Evolutionary conservation across 306 rosid genomes (phyloP).

Genomic region (Mimosa bimucronata): DNA sequence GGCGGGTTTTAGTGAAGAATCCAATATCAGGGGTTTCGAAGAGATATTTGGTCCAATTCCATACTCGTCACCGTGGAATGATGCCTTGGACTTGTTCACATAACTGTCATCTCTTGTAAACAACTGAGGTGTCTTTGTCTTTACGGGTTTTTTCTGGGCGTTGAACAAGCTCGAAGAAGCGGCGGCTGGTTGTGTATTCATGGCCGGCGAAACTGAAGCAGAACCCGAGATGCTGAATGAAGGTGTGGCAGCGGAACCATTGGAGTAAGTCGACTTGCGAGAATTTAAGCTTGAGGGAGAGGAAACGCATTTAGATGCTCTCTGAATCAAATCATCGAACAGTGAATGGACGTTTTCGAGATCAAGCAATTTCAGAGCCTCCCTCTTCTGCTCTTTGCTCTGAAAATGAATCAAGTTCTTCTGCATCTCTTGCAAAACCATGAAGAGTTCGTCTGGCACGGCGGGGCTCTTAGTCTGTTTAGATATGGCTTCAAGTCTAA

Average conservation of each 20-base stretch:
- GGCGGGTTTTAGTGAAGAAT: constrained; percentile 61
- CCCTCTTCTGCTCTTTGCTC: constrained; percentile 68
- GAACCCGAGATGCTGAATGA: constrained; percentile 28
- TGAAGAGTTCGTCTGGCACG: constrained; percentile 78
- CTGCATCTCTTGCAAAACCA: constrained; percentile 76
- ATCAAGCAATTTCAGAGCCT: constrained; percentile 72
- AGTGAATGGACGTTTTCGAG: constrained; percentile 64
- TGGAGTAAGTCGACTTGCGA: constrained; percentile 19
- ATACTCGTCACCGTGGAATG: constrained; percentile 53
- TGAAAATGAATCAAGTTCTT: constrained; percentile 54
- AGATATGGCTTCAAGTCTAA: constrained; percentile 59
- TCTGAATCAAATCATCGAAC: constrained; percentile 78
- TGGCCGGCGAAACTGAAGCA: constrained; percentile 41
- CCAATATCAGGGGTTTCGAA: constrained; percentile 56
- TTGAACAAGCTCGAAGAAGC: constrained; percentile 41
- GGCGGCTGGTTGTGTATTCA: constrained; percentile 33
- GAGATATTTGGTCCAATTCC: constrained; percentile 55
- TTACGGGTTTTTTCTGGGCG: constrained; percentile 42
- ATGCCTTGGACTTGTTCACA: constrained; percentile 57
- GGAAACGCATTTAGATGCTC: constrained; percentile 77
- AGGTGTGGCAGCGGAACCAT: constrained; percentile 41
- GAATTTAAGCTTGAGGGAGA: constrained; percentile 37
- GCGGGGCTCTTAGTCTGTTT: constrained; percentile 52
- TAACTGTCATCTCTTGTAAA: constrained; percentile 74
- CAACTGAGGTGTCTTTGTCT: constrained; percentile 41